Evolutionary conservation across 2,329 filamentous ascomycete species (phyloP), one percentile per base, ranked within the genome.

Genomic region (Pyricularia pennisetigena): DNA sequence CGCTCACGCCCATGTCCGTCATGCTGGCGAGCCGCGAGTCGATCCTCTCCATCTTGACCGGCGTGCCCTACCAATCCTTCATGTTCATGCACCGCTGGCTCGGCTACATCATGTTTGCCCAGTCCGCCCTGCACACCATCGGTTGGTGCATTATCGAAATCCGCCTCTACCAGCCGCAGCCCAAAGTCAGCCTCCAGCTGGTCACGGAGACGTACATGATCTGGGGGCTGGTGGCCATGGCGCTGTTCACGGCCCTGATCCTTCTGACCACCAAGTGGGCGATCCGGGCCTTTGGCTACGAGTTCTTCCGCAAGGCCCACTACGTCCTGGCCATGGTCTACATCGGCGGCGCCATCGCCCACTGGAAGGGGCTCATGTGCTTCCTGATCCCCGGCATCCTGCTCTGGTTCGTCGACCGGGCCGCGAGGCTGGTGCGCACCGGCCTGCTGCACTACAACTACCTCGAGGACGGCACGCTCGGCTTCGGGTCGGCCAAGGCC

Each of bases 51-150:
- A 75, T 90, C 16, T 76, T 92, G 65, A 93, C 90, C 0, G 90
- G 91, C 1, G 81, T 93, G 0, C 90, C 91, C 0, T 92, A 92
- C 73, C 90, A 93, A 72, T 86, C 85, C 73, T 92, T 93, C 82
- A 89, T 90, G 76, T 93, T 93, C 74, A 79, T 93, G 24, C 90
- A 93, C 75, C 87, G 90, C 35, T 93, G 90, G 90, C 79, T 89
- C 0, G 90, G 91, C 7, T 89, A 90, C 70, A 82, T 93, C 73
- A 92, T 94, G 71, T 85, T 91, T 68, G 75, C 86, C 0, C 90
- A 93, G 74, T 84, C 86, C 2, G 78, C 82, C 10, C 76, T 93
- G 1, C 91, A 94, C 75, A 92, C 90, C 1, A 82, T 93, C 29
- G 84, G 82, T 68, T 93, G 90, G 70, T 77, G 74, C 20, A 71